phyloP scores from a whole-genome alignment of 2,329 filamentous ascomycete species.

The Metarhizium rileyi region DNA sequence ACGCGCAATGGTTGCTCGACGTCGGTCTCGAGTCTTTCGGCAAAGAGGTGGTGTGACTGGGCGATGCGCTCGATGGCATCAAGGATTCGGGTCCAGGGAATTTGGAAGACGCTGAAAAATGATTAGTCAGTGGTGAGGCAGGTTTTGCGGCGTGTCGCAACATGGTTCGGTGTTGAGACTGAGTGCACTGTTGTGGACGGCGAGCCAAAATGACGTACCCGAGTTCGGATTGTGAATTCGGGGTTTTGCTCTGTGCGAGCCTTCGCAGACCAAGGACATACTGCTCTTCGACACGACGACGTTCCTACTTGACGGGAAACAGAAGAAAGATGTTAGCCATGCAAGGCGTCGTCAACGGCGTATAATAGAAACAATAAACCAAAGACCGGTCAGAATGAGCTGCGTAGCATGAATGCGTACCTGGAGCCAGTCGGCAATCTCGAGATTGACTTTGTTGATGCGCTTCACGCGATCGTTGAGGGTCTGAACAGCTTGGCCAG shows the following conservation, averaged over 20 bases:
- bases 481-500: slow-evolving; percentile 68
- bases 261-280: slow-evolving; percentile 78
- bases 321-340: slow-evolving; percentile 1
- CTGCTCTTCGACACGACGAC: slow-evolving; percentile 80
- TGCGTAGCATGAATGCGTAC: slow-evolving; percentile 38
- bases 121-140: slow-evolving; percentile 9
- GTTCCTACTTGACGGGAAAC: slow-evolving; percentile 52
- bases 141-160: not conserved
- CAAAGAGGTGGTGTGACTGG: slow-evolving; percentile 71
- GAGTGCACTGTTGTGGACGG: not conserved
- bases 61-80: slow-evolving; percentile 72
- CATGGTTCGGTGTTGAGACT: not conserved
- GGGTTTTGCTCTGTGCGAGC: slow-evolving; percentile 63
- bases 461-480: slow-evolving; percentile 82
- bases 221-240: slow-evolving; percentile 69
- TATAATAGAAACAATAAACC: not conserved
- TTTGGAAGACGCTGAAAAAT: slow-evolving; percentile 67
- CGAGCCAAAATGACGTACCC: slow-evolving; percentile 51
- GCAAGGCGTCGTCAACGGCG: not conserved
- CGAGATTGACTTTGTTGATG: slow-evolving; percentile 75
- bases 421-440: slow-evolving; percentile 96
- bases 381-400: not conserved
- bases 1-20: slow-evolving; percentile 75
- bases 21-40: slow-evolving; percentile 75
- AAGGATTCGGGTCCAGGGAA: slow-evolving; percentile 83